These are phyloP conservation scores for Penicillium occitanis DNA, from an alignment of 2,329 filamentous ascomycete genomes.

Conservation along the genomic window DNA sequence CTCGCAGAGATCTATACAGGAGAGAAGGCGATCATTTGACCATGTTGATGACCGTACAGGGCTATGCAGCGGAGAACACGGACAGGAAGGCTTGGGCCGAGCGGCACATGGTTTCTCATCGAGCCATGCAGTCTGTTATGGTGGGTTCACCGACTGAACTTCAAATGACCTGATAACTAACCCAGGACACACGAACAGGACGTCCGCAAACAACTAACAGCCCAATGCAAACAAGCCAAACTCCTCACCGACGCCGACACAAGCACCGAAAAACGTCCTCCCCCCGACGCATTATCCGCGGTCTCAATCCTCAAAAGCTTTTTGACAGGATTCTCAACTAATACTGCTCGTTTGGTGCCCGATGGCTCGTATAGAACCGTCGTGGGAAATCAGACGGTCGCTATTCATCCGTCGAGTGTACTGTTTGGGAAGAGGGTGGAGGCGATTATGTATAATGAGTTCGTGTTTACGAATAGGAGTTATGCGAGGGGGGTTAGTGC, in stretches of 20 bases:
- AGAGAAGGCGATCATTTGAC: slow-evolving; percentile 66
- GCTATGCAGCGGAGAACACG: slow-evolving; percentile 57
- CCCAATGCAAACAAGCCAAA: slow-evolving; percentile 55
- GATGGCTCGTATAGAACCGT: slow-evolving; percentile 63
- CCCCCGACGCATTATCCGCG: slow-evolving; percentile 33
- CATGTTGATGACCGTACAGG: slow-evolving; percentile 59
- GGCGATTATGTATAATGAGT: slow-evolving; percentile 65
- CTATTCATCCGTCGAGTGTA: slow-evolving; percentile 63
- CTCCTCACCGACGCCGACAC: slow-evolving; percentile 32
- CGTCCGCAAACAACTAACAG: slow-evolving; percentile 60
- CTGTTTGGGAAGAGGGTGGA: slow-evolving; percentile 61
- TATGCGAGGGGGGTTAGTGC: slow-evolving; percentile 64
- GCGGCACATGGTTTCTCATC: slow-evolving; percentile 59
- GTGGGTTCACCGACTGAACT: too few relatives aligned
- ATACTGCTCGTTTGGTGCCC: slow-evolving; percentile 60
- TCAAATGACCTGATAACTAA: background rate
- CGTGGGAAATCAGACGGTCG: slow-evolving; percentile 60
- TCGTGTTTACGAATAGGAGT: slow-evolving; percentile 64
- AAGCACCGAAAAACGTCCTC: slow-evolving; percentile 29
- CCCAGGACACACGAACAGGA: slow-evolving; percentile 40
- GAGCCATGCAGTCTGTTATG: slow-evolving; percentile 63
- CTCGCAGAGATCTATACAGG: slow-evolving; percentile 57
- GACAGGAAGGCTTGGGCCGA: slow-evolving; percentile 63
- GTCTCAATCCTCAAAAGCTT: slow-evolving; percentile 58
- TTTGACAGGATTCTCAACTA: slow-evolving; percentile 59